Conservation (phyloP, 2,329 filamentous ascomycete genomes). For the Aplosporella prunicola region DNA sequence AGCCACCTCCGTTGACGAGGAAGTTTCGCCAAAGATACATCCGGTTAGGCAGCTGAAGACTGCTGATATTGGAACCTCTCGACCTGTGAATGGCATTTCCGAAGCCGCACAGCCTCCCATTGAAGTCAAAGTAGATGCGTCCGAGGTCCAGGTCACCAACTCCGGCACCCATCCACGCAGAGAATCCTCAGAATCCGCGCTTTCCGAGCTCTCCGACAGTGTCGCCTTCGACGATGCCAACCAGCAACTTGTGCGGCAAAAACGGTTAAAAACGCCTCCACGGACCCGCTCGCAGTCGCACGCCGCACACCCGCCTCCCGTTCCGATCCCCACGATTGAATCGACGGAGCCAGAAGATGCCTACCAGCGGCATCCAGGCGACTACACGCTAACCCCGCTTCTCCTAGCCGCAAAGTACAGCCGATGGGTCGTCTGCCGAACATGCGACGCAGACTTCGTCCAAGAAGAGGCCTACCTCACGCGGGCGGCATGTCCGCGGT, state of each 20-base stretch:
- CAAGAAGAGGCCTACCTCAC: conserved; percentile 84
- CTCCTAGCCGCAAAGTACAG: conserved; percentile 69
- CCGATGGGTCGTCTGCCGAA: conserved; percentile 80
- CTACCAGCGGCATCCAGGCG: conserved; percentile 31
- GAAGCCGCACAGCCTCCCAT: conserved; percentile 22
- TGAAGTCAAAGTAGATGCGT: conserved; percentile 19
- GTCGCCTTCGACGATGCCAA: conserved; percentile 29
- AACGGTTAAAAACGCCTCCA: conserved; percentile 18
- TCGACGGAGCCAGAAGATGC: conserved; percentile 12
- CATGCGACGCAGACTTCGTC: conserved; percentile 73
- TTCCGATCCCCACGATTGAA: conserved; percentile 18
- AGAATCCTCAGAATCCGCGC: conserved; percentile 22
- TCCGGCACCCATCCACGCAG: too few relatives aligned
- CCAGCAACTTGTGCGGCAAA: conserved; percentile 28
- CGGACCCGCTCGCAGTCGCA: conserved; percentile 29
- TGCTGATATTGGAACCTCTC: conserved; percentile 13
- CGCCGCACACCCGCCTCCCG: conserved; percentile 9
- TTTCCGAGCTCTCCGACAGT: conserved; percentile 31
- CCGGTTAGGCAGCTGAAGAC: conserved; percentile 15
- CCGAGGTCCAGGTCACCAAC: neutral
- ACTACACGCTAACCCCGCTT: conserved; percentile 69
- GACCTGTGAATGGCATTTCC: conserved; percentile 22
- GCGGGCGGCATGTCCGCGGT: conserved; percentile 75
- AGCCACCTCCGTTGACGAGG: conserved; percentile 29
- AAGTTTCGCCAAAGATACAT: conserved; percentile 13